phyloP scores from a whole-genome alignment of 2,329 filamentous ascomycete genomes.

The Trichoderma sp. region DNA sequence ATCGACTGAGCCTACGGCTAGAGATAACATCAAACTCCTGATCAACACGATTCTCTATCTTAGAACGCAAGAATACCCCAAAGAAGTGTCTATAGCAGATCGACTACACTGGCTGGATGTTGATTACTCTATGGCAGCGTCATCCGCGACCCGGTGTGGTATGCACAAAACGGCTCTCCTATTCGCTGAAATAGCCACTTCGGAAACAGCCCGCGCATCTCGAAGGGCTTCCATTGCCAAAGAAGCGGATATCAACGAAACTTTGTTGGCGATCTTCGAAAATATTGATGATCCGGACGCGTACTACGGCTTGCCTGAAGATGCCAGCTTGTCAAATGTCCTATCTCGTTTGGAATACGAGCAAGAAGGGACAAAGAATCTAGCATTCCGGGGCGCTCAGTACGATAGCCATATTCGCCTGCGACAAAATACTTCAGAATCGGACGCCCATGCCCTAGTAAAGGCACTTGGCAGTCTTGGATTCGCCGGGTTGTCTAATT shows the following conservation, averaged over 20 bases:
- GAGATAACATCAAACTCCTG: conserved; percentile 67
- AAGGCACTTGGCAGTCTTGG: conserved; percentile 78
- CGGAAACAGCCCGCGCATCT: conserved; percentile 55
- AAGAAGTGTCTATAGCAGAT: conserved; percentile 76
- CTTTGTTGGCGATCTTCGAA: conserved; percentile 80
- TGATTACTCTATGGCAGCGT: conserved; percentile 67
- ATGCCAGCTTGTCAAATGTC: conserved; percentile 72
- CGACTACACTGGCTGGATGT: conserved; percentile 83
- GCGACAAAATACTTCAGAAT: conserved; percentile 51
- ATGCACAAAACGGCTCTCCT: conserved; percentile 86
- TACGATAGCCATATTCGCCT: conserved; percentile 80
- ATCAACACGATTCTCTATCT: conserved; percentile 83
- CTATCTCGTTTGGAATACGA: conserved; percentile 86
- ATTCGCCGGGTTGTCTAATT: conserved; percentile 80
- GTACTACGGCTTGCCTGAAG: conserved; percentile 86
- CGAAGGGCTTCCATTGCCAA: conserved; percentile 63
- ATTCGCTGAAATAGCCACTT: conserved; percentile 71
- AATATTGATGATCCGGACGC: conserved; percentile 94
- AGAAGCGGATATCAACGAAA: conserved; percentile 58
- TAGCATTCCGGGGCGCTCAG: conserved; percentile 87
- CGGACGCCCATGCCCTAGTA: conserved; percentile 68
- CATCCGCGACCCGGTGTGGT: conserved; percentile 71
- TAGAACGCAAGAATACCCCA: conserved; percentile 72
- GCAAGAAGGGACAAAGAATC: conserved; percentile 77
- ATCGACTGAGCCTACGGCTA: conserved; percentile 37